Percentiles rank a stretch among this genome's conserved stretches.
These are phyloP conservation scores for Plasmodium gonderi DNA, from an alignment of 169 alveolate species.

Conservation along the genomic window DNA sequence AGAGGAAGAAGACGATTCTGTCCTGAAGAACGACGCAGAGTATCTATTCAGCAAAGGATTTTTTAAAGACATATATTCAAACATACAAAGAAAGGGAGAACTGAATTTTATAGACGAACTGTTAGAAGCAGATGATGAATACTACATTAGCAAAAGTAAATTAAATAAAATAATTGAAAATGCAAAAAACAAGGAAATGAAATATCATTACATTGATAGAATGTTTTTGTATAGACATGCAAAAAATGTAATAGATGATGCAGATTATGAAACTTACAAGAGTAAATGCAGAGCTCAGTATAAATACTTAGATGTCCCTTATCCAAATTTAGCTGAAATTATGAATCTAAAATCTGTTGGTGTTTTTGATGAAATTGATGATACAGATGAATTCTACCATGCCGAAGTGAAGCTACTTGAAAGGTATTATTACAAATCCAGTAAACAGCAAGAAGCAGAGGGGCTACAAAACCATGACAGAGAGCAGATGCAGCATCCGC, in stretches of 20 bases:
- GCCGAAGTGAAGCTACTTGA: slow-evolving; percentile 63
- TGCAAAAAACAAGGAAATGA: slow-evolving; percentile 67
- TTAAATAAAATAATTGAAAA: slow-evolving; percentile 49
- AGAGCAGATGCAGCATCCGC: not conserved
- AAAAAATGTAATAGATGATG: slow-evolving; percentile 59
- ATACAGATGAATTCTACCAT: slow-evolving; percentile 56
- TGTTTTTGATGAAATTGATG: slow-evolving; percentile 45
- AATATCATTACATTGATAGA: slow-evolving; percentile 65
- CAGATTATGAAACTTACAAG: slow-evolving; percentile 43
- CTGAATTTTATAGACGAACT: slow-evolving; percentile 54
- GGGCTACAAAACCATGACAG: not conserved
- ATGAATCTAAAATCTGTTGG: slow-evolving; percentile 53
- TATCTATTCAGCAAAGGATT: slow-evolving; percentile 40
- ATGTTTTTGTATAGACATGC: slow-evolving; percentile 68
- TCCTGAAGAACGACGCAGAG: slow-evolving; percentile 51
- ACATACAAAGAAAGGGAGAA: slow-evolving; percentile 57
- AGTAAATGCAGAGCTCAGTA: slow-evolving; percentile 29
- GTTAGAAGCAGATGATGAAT: slow-evolving; percentile 25
- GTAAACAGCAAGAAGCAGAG: not conserved
- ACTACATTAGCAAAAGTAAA: slow-evolving; percentile 51
- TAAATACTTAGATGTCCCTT: slow-evolving; percentile 63
- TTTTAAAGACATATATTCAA: slow-evolving; percentile 41
- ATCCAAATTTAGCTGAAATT: slow-evolving; percentile 35
- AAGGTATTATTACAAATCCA: slow-evolving; percentile 2
- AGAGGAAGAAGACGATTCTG: slow-evolving; percentile 26